Evolutionary conservation across 768 basidiomycete genomes (phyloP).

Genomic region (Tylopilus vinaceipallidus): DNA sequence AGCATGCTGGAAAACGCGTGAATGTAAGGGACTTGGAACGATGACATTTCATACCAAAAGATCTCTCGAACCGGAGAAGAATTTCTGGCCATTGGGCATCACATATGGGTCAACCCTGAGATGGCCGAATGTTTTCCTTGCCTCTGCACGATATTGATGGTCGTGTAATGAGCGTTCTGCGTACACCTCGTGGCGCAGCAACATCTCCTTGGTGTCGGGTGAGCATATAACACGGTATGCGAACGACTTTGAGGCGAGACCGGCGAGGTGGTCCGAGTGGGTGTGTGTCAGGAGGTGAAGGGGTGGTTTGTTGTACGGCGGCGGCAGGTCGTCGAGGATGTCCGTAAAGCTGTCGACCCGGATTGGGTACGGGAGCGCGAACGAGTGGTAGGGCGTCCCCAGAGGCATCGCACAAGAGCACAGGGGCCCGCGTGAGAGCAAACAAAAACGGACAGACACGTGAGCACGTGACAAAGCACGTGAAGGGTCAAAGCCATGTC

Average conservation of each 20-base stretch:
- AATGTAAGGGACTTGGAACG: background rate
- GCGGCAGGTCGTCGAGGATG: slow-evolving; percentile 33
- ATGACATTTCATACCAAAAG: slow-evolving; percentile 31
- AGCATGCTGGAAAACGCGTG: slow-evolving; percentile 41
- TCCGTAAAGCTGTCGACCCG: slow-evolving; percentile 81
- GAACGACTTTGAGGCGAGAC: slow-evolving; percentile 75
- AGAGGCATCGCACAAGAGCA: slow-evolving; percentile 52
- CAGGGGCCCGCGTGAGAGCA: slow-evolving; percentile 14
- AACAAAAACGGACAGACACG: background rate
- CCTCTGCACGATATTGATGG: slow-evolving; percentile 30
- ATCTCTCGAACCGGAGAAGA: slow-evolving; percentile 59
- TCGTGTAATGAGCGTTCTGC: slow-evolving; percentile 59
- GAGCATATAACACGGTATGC: slow-evolving; percentile 75
- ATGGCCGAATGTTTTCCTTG: slow-evolving; percentile 59
- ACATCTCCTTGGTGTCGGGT: slow-evolving; percentile 80
- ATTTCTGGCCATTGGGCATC: slow-evolving; percentile 45
- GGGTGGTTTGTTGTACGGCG: slow-evolving; percentile 35
- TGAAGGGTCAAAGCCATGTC: too few species aligned
- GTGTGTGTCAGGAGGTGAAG: slow-evolving; percentile 86
- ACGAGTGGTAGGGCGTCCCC: slow-evolving; percentile 75
- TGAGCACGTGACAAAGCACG: background rate
- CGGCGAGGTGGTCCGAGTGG: slow-evolving; percentile 83
- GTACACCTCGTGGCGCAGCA: slow-evolving; percentile 73
- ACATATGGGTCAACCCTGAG: slow-evolving; percentile 55
- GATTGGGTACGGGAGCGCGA: slow-evolving; percentile 76